phyloP scores from a whole-genome alignment of 2,329 filamentous ascomycete genomes.

The Botrytis galanthina region DNA sequence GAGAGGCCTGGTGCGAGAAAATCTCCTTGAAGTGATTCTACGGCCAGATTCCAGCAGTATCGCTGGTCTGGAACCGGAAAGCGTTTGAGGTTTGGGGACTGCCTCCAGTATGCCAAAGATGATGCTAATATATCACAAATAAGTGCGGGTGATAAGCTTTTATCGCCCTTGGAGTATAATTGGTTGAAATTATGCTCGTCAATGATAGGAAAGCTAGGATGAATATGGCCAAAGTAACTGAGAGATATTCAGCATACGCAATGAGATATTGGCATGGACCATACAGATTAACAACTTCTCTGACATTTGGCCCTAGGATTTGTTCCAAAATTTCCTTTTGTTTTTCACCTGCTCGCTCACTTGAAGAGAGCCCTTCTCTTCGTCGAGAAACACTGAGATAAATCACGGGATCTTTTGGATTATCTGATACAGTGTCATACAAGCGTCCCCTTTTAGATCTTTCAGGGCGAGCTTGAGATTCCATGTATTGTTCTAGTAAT shows the following conservation, averaged over 20 bases:
- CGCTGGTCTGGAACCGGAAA: constrained; percentile 55
- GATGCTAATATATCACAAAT: constrained; percentile 55
- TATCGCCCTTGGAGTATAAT: constrained; percentile 40
- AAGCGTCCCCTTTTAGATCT: neutral
- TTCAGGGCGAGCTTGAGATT: constrained; percentile 39
- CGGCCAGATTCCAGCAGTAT: constrained; percentile 62
- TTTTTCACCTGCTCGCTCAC: constrained; percentile 45
- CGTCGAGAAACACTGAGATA: constrained; percentile 33
- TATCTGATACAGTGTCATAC: constrained; percentile 38
- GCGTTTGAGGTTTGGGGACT: constrained; percentile 43
- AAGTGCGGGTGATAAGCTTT: constrained; percentile 54
- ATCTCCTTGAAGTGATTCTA: constrained; percentile 58
- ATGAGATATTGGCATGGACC: constrained; percentile 27
- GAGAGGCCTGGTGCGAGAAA: constrained; percentile 58
- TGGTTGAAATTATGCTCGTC: constrained; percentile 4
- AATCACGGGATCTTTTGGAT: constrained; percentile 46
- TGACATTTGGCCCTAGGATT: constrained; percentile 53
- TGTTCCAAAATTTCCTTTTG: constrained; percentile 56
- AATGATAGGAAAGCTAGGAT: constrained; percentile 60
- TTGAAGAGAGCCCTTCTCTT: constrained; percentile 40
- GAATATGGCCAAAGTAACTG: constrained; percentile 55
- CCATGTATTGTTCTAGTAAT: constrained; percentile 58
- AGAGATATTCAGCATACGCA: constrained; percentile 4
- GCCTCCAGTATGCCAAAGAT: constrained; percentile 56
- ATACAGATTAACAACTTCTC: constrained; percentile 50